A percentile compares a stretch with the other conserved stretches of the same genome.
phyloP scores from a whole-genome alignment of 441 rosid genomes.

The Gossypium davidsonii region DNA sequence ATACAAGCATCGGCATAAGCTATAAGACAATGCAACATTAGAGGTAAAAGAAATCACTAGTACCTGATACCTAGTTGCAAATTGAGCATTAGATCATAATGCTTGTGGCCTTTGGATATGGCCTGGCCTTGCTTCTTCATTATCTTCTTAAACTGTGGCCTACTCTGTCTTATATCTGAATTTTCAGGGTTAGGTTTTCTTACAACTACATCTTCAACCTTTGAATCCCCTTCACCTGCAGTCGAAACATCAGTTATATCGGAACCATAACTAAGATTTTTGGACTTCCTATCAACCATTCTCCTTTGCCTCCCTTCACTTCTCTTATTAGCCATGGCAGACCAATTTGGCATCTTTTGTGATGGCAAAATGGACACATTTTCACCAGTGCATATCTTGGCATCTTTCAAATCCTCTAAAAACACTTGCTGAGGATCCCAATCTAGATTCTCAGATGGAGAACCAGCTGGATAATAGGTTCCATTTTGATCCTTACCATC shows the following conservation, averaged over 20 bases:
- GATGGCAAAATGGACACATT: slow-evolving; percentile 63
- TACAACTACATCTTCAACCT: slow-evolving; percentile 38
- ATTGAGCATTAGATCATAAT: slow-evolving; percentile 95
- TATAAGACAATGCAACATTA: background rate
- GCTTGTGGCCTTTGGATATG: slow-evolving; percentile 86
- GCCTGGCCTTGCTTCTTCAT: slow-evolving; percentile 73
- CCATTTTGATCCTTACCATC: slow-evolving; percentile 70
- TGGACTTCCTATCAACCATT: slow-evolving; percentile 56
- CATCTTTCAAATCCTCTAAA: slow-evolving; percentile 44
- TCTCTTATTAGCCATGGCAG: slow-evolving; percentile 28
- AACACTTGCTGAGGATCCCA: slow-evolving; percentile 76
- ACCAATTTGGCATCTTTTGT: slow-evolving; percentile 63
- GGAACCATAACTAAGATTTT: slow-evolving; percentile 28
- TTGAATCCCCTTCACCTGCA: slow-evolving; percentile 24
- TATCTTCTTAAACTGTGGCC: slow-evolving; percentile 34
- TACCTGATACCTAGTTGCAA: slow-evolving; percentile 95
- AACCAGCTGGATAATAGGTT: slow-evolving; percentile 71
- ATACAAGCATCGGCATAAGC: background rate
- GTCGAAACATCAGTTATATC: slow-evolving; percentile 15
- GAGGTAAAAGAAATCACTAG: slow-evolving; percentile 13
- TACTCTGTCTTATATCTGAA: slow-evolving; percentile 21
- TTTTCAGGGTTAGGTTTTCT: slow-evolving; percentile 39
- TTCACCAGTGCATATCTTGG: slow-evolving; percentile 49
- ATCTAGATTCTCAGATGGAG: slow-evolving; percentile 38
- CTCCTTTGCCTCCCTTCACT: slow-evolving; percentile 38